Base-by-base conservation (phyloP, 1,284 basidiomycete genomes). In the Irpex sp. region DNA sequence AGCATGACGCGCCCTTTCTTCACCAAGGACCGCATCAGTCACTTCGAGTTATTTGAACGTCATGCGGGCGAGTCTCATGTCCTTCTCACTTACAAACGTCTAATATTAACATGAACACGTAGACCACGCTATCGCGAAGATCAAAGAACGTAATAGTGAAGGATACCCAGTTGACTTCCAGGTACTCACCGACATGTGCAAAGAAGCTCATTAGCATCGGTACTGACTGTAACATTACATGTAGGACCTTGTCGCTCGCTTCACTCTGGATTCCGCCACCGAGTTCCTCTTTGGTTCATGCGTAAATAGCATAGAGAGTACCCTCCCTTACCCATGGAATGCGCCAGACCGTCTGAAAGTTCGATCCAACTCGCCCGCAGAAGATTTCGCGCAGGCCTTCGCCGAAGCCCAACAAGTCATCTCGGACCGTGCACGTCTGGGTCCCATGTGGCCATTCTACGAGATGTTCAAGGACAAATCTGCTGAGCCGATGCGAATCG, bases 401-500 rank as follows among this genome's bases (percentile, higher is more conserved):
- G 68, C 68, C 4, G 65, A 71, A 17, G 81, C 77, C 0, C 79
- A 82, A 66, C 51, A 65, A 4, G 64, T 69, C 13, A 65, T 78
- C 31, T 62, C 75, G 0, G 64, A 31, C 21, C 76, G 84, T 13
- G 64, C 68, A 37, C 66, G 72, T 13, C 31, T 75, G 0, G 81
- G 80, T n/a, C 65, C 62, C 64, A 17, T 64, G 5, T 83, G 81
- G 81, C 78, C 78, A 4, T 68, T 81, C 31, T 62, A 62, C 1
- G 81, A 84, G 61, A 77, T 82, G 21, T 78, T 75, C 71, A 65
- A 68, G 49, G 79, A 83, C 67, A 73, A 72, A 47, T 73, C 72
- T 2, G 62, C 61, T 21, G 63, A 70, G 5, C 74, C 73, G 3
- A 81, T 81, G 81, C 67, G 73, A 7, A 69, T 78, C 15, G 74